phyloP scores from a whole-genome alignment of 176 grass and related monocot species.

The Chloris gayana region DNA sequence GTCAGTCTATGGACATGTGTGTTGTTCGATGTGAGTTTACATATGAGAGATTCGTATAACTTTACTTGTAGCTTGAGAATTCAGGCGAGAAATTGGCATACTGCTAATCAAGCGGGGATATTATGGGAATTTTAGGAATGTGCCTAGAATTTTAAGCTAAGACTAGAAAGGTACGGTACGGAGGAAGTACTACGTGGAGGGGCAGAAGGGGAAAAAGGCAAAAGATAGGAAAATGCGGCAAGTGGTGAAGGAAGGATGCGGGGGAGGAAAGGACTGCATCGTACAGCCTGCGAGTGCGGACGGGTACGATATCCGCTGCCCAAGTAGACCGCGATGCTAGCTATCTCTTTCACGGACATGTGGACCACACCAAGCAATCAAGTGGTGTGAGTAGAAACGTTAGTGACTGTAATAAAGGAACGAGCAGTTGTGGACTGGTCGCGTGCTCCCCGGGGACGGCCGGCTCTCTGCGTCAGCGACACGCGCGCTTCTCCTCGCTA shows the following conservation, averaged over 20 bases:
- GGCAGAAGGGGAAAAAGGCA: not conserved
- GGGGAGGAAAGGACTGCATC: conserved; percentile 57
- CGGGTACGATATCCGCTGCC: conserved; percentile 58
- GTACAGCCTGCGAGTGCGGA: conserved; percentile 62
- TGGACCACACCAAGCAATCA: accelerated
- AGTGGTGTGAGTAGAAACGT: not conserved
- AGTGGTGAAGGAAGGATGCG: conserved; percentile 36
- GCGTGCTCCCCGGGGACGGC: no score
- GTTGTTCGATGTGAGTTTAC: no score
- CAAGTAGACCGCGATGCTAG: no score
- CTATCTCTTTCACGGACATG: accelerated
- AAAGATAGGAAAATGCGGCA: not conserved
- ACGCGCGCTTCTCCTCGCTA: no score
- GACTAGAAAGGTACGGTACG: conserved; percentile 31
- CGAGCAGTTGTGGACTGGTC: no score
- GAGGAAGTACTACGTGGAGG: not conserved
- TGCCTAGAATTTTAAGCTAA: not conserved
- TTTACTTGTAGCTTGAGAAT: no score
- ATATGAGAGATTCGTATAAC: no score
- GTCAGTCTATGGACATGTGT: no score
- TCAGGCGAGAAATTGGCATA: no score
- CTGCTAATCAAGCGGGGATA: no score
- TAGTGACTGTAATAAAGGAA: not conserved
- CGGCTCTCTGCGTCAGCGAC: no score
- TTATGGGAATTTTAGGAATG: accelerated